Percentiles rank a stretch among this genome's conserved stretches.
Conservation (phyloP, 441 rosid genomes). For the Cnidoscolus chayamansa region DNA sequence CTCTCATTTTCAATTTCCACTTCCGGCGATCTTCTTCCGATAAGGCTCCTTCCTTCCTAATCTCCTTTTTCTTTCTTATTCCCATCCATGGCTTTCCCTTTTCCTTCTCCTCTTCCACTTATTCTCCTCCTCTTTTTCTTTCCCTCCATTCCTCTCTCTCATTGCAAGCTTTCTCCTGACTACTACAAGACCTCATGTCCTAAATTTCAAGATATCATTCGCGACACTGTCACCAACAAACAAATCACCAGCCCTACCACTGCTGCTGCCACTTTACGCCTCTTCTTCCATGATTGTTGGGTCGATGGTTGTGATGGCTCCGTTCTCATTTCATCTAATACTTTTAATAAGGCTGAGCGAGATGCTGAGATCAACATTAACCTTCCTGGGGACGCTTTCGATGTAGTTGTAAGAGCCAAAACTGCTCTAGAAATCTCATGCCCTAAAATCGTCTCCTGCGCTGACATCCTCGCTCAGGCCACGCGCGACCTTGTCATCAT, state of each 20-base stretch:
- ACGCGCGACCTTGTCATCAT: conserved; percentile 55
- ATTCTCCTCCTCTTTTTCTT: conserved; percentile 24
- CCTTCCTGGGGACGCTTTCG: conserved; percentile 76
- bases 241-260: conserved; percentile 58
- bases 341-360: conserved; percentile 58
- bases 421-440: conserved; percentile 63
- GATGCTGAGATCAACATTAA: conserved; percentile 51
- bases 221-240: conserved; percentile 39
- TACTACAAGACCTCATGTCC: conserved; percentile 66
- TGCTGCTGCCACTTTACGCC: conserved; percentile 63
- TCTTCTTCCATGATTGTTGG: conserved; percentile 74
- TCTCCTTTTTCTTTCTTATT: too few species aligned
- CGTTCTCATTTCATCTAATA: conserved; percentile 49
- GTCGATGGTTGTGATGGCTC: conserved; percentile 73
- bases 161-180: conserved; percentile 35
- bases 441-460: conserved; percentile 58
- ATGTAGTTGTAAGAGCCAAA: conserved; percentile 47
- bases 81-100: conserved; percentile 19
- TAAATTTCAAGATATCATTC: conserved; percentile 39
- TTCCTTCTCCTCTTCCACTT: neutral
- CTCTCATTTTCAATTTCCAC: neutral
- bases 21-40: neutral
- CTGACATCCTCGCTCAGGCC: conserved; percentile 58
- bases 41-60: neutral
- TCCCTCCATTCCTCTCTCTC: conserved; percentile 12